phyloP scores from a whole-genome alignment of 202 grass and related monocot genomes.

The Zizania palustris region DNA sequence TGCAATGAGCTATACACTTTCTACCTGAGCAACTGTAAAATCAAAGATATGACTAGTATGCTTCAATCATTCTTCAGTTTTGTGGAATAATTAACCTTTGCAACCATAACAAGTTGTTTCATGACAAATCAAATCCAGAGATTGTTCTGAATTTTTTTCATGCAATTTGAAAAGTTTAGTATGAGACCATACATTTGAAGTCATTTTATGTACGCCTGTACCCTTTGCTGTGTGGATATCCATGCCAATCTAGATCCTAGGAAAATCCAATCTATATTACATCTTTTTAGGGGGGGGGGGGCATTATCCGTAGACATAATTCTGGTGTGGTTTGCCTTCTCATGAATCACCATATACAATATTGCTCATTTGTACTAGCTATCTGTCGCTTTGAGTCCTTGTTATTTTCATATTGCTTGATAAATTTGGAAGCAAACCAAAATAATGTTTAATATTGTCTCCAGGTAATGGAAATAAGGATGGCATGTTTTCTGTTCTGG shows the following conservation, averaged over 20 bases:
- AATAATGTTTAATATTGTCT: constrained; percentile 40
- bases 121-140: constrained; percentile 14
- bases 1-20: constrained; percentile 5
- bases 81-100: neutral
- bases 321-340: constrained; percentile 11
- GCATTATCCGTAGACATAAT: constrained; percentile 4
- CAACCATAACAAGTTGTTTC: constrained; percentile 16
- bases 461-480: constrained; percentile 92
- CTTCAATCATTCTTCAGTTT: constrained; percentile 18
- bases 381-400: constrained; percentile 1
- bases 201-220: constrained; percentile 8
- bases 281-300: neutral
- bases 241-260: constrained; percentile 19
- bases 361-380: constrained; percentile 6
- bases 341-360: constrained; percentile 18
- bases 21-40: constrained; percentile 16
- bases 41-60: constrained; percentile 17
- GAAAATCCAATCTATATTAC: neutral
- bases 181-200: neutral
- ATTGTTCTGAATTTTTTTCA: constrained; percentile 20
- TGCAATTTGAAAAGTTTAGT: neutral
- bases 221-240: constrained; percentile 20
- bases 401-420: constrained; percentile 28
- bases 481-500: constrained; percentile 85
- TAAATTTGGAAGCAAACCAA: constrained; percentile 41